A percentile compares a stretch with the other conserved stretches of the same genome.
Conservation (phyloP, 2,329 filamentous ascomycete genomes). For the Xylaria sp. region DNA sequence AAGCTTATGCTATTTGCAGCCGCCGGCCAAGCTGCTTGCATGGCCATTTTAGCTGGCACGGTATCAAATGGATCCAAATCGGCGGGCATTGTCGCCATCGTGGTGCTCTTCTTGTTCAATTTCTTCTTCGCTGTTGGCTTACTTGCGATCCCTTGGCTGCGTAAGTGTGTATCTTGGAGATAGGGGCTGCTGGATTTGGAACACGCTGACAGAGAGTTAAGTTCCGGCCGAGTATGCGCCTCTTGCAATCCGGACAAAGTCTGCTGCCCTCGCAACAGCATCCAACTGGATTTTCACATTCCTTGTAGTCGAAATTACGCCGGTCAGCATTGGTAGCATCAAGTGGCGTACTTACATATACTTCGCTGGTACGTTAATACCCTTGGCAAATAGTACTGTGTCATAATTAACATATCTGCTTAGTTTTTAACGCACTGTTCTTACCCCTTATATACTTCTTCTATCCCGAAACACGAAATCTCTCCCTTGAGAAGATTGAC, state of each 20-base stretch:
- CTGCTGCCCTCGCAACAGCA: conserved; percentile 49
- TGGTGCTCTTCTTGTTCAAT: conserved; percentile 48
- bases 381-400: conserved; percentile 57
- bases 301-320: conserved; percentile 51
- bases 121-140: conserved; percentile 47
- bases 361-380: background rate
- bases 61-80: conserved; percentile 23
- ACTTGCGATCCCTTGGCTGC: conserved; percentile 44
- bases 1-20: conserved; percentile 77
- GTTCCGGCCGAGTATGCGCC: conserved; percentile 51
- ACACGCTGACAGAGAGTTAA: conserved; percentile 28
- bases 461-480: conserved; percentile 31
- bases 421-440: conserved; percentile 52
- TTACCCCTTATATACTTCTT: conserved; percentile 59
- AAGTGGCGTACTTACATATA: conserved; percentile 1
- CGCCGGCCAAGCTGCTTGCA: conserved; percentile 69
- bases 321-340: conserved; percentile 54
- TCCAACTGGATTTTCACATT: conserved; percentile 53
- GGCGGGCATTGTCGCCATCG: conserved; percentile 21
- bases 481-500: conserved; percentile 24
- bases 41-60: conserved; percentile 67
- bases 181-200: background rate
- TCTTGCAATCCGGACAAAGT: conserved; percentile 51
- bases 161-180: conserved; percentile 17
- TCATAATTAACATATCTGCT: conserved; percentile 58